Conservation (phyloP, 495 filamentous ascomycete genomes). For the Cercophora newfieldiana region DNA sequence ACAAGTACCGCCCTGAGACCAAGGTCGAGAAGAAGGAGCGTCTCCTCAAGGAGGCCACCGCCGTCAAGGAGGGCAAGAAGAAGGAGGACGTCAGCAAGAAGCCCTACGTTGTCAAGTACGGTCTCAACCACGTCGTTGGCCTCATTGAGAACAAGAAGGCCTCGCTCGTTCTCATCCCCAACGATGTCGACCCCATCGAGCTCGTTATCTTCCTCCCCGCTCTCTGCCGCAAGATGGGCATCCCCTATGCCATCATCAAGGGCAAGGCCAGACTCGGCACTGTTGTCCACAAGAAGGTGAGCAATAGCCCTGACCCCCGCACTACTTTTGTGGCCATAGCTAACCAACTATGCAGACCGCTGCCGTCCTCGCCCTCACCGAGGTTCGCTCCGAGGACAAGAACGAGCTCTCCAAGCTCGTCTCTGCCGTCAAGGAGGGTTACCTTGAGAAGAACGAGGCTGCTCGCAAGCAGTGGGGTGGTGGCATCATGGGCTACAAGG, state of each 20-base stretch:
- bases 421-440: slow-evolving; percentile 96
- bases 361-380: slow-evolving; percentile 92
- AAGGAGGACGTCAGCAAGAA: slow-evolving; percentile 99
- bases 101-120: slow-evolving; percentile 98
- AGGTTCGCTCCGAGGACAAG: slow-evolving; percentile 97
- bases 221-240: slow-evolving; percentile 99
- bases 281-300: slow-evolving; percentile 98
- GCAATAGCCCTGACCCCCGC: neutral
- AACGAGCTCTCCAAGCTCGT: slow-evolving; percentile 94
- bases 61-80: slow-evolving; percentile 97
- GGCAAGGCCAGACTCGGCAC: slow-evolving; percentile 99
- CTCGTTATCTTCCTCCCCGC: slow-evolving; percentile 98
- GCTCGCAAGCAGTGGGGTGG: slow-evolving; percentile 94
- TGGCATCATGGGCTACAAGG: slow-evolving; percentile 99
- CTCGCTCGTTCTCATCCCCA: slow-evolving; percentile 92
- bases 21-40: slow-evolving; percentile 99
- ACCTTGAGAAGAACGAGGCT: slow-evolving; percentile 94
- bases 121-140: slow-evolving; percentile 99
- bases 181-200: slow-evolving; percentile 99
- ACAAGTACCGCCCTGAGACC: slow-evolving; percentile 99
- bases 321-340: neutral
- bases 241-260: slow-evolving; percentile 99
- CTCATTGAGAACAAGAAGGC: slow-evolving; percentile 99
- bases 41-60: slow-evolving; percentile 94
- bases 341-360: slow-evolving; percentile 69